Conservation (phyloP, 768 basidiomycete genomes). For the Tricholoma sp. region DNA sequence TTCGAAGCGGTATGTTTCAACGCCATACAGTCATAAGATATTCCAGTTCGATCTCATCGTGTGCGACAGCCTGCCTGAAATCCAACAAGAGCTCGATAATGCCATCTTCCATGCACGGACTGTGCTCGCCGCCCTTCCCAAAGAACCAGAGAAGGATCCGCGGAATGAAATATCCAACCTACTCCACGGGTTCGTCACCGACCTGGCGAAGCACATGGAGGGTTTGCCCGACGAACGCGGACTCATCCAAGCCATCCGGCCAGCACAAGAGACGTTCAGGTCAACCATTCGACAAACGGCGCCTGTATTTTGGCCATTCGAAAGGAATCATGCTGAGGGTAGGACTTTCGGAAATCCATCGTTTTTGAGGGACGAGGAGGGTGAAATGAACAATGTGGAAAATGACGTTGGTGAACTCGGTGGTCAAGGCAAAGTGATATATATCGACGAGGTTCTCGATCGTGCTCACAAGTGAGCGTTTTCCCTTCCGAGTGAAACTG, state of each 20-base stretch:
- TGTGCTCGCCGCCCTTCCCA: constrained; percentile 33
- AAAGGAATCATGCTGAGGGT: constrained; percentile 9
- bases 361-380: constrained; percentile 41
- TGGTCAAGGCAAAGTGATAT: constrained; percentile 19
- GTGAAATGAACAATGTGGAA: constrained; percentile 1
- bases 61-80: constrained; percentile 49
- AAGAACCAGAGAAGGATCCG: constrained; percentile 50
- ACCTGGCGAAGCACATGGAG: constrained; percentile 41
- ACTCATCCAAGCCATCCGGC: constrained; percentile 51
- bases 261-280: constrained; percentile 43
- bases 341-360: constrained; percentile 12
- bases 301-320: constrained; percentile 54
- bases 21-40: neutral
- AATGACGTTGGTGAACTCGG: too few relatives aligned
- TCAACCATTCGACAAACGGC: constrained; percentile 44
- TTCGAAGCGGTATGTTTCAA: constrained; percentile 44
- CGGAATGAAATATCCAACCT: constrained; percentile 49
- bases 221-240: constrained; percentile 50
- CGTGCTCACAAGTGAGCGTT: constrained; percentile 41
- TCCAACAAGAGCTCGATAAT: constrained; percentile 51
- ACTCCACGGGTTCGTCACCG: constrained; percentile 41
- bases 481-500: neutral
- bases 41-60: neutral
- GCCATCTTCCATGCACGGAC: constrained; percentile 34
- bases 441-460: constrained; percentile 48